Evolutionary conservation across 1,284 basidiomycete genomes (phyloP).

Genomic region (Fistulinella cinereoalba): DNA sequence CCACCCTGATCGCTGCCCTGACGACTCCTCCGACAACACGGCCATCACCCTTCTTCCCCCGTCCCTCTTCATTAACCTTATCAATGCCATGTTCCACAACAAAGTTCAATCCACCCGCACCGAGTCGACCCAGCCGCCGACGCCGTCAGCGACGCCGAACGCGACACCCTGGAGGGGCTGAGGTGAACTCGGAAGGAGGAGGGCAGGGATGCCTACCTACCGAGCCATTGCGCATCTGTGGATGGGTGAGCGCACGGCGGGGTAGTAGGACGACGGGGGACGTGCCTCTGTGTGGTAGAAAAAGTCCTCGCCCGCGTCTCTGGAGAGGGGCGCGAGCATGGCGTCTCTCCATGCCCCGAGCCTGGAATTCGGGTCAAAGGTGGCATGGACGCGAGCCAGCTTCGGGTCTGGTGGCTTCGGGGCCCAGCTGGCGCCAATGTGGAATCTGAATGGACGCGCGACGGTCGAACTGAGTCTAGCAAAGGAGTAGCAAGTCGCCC

Average conservation of each 20-base stretch:
- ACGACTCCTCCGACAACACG: too few relatives aligned
- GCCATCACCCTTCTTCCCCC: too few relatives aligned
- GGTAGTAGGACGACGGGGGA: slow-evolving; percentile 5
- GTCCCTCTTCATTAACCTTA: too few relatives aligned
- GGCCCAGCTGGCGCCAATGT: slow-evolving; percentile 76
- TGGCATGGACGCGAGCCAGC: slow-evolving; percentile 39
- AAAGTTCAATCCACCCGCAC: too few relatives aligned
- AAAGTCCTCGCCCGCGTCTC: slow-evolving; percentile 72
- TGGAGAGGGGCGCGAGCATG: slow-evolving; percentile 46
- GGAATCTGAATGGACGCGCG: slow-evolving; percentile 59
- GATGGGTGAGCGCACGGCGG: slow-evolving; percentile 3
- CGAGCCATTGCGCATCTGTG: slow-evolving; percentile 72
- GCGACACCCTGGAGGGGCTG: slow-evolving; percentile 58
- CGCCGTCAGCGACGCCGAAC: slow-evolving; percentile 69
- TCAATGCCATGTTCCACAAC: too few relatives aligned
- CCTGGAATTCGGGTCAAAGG: slow-evolving; percentile 61
- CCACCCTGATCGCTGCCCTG: too few relatives aligned
- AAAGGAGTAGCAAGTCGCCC: too few relatives aligned
- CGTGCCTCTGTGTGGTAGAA: slow-evolving; percentile 73
- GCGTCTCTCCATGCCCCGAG: slow-evolving; percentile 73
- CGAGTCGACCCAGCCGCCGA: too few relatives aligned
- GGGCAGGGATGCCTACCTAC: slow-evolving; percentile 47
- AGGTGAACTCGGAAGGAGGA: slow-evolving; percentile 21
- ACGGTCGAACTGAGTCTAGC: slow-evolving; percentile 21
- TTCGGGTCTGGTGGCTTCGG: slow-evolving; percentile 61